Percentiles rank a stretch among this genome's conserved stretches.
Evolutionary conservation across 805 yeast genomes (phyloP).

Genomic region (Ogataea allantospora): DNA sequence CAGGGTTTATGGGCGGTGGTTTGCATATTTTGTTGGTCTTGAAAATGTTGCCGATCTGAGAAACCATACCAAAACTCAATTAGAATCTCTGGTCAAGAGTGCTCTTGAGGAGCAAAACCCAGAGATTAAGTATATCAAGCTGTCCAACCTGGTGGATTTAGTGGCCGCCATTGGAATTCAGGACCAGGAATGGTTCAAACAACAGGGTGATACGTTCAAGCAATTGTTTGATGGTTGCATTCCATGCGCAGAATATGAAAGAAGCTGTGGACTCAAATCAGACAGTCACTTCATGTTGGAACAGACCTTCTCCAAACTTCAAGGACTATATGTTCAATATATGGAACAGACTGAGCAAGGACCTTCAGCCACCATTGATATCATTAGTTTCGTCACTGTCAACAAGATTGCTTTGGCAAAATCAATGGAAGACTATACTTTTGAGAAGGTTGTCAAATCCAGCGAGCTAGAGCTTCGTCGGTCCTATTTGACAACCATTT

Average conservation of each 20-base stretch:
- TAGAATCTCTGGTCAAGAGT: constrained; percentile 47
- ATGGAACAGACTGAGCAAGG: constrained; percentile 13
- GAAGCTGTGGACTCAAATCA: constrained; percentile 47
- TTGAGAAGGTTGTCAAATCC: constrained; percentile 51
- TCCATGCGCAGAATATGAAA: constrained; percentile 42
- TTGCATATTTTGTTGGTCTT: constrained; percentile 62
- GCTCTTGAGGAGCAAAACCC: constrained; percentile 46
- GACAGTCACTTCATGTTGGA: constrained; percentile 67
- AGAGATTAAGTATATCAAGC: constrained; percentile 58
- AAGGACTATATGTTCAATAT: constrained; percentile 41
- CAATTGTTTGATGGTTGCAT: constrained; percentile 43
- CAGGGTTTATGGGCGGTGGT: constrained; percentile 61
- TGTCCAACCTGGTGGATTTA: constrained; percentile 72
- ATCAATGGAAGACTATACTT: constrained; percentile 56
- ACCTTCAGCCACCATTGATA: constrained; percentile 37
- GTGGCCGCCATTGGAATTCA: constrained; percentile 48
- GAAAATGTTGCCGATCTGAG: constrained; percentile 58
- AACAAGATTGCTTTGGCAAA: constrained; percentile 47
- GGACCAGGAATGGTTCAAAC: constrained; percentile 53
- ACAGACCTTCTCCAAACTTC: constrained; percentile 65
- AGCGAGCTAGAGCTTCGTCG: constrained; percentile 46
- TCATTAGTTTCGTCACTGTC: constrained; percentile 43
- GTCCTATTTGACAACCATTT: constrained; percentile 48
- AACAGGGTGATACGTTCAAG: constrained; percentile 46
- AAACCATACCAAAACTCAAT: constrained; percentile 49